Percentiles rank a stretch among this genome's conserved stretches.
phyloP scores from a whole-genome alignment of 2,329 filamentous ascomycete species.

The Colletotrichum karsti region DNA sequence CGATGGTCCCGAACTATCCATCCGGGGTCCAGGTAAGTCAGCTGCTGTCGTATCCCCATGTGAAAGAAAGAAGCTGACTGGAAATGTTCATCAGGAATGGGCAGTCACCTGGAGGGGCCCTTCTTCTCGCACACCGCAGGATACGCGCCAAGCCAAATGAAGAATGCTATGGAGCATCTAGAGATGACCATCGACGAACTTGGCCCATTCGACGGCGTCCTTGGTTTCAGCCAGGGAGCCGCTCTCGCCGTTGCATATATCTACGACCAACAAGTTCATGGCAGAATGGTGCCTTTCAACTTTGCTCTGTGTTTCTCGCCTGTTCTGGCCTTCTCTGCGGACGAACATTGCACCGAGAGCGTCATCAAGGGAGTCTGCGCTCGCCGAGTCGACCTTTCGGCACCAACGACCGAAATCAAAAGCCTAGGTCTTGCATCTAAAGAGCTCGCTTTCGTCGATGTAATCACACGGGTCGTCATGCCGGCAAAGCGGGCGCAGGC shows the following conservation, averaged over 20 bases:
- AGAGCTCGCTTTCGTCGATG: too few relatives aligned
- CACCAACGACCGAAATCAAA: not conserved
- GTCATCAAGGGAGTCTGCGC: constrained; percentile 8
- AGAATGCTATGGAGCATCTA: not conserved
- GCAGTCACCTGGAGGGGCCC: not conserved
- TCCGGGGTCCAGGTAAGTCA: constrained; percentile 18
- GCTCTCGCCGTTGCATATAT: constrained; percentile 14
- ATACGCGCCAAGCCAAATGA: constrained; percentile 1
- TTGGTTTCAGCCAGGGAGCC: constrained; percentile 34
- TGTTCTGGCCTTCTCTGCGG: constrained; percentile 4
- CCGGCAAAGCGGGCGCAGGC: too few relatives aligned
- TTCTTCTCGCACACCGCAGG: constrained; percentile 10
- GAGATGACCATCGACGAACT: constrained; percentile 16
- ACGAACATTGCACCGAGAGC: not conserved
- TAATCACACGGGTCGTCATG: too few relatives aligned
- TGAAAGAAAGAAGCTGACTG: not conserved
- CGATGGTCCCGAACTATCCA: constrained; percentile 1
- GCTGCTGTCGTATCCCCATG: not conserved
- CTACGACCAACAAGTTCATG: constrained; percentile 8
- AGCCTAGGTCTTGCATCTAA: too few relatives aligned
- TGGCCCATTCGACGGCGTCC: constrained; percentile 32
- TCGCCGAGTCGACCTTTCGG: not conserved
- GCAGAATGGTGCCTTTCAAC: constrained; percentile 4
- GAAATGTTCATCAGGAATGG: constrained; percentile 15
- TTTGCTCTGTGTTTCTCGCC: constrained; percentile 21